These are phyloP conservation scores for Tripterygium wilfordii DNA, from an alignment of 177 flowering plant species.

Conservation along the genomic window DNA sequence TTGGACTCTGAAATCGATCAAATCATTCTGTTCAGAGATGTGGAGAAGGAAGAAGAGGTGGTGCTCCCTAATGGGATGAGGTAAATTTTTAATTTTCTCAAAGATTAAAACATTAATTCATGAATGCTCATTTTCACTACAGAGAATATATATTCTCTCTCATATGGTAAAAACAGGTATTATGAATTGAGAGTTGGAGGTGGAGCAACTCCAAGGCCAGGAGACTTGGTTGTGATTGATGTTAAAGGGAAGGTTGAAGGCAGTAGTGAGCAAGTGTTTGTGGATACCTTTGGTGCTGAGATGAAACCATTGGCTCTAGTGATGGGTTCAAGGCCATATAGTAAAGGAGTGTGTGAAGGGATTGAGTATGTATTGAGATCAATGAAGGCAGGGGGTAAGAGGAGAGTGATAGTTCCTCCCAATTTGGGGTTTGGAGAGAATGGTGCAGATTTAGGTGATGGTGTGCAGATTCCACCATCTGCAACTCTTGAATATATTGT, in stretches of 20 bases:
- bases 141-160: no score
- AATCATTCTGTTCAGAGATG: conserved; percentile 40
- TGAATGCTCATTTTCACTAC: not conserved
- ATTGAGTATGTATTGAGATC: conserved; percentile 62
- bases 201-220: conserved; percentile 62
- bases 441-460: conserved; percentile 75
- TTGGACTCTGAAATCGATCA: no score
- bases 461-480: conserved; percentile 62
- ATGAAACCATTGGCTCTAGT: conserved; percentile 75
- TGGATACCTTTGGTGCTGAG: conserved; percentile 58
- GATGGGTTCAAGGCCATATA: conserved; percentile 87
- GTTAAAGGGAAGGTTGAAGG: conserved; percentile 57
- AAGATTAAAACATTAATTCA: not conserved
- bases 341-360: conserved; percentile 90
- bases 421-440: conserved; percentile 70
- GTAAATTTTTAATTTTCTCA: conserved; percentile 18
- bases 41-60: conserved; percentile 67
- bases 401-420: conserved; percentile 72
- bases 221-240: conserved; percentile 79
- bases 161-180: conserved; percentile 66
- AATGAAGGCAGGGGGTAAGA: conserved; percentile 83
- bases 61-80: conserved; percentile 77
- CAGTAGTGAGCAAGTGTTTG: conserved; percentile 53
- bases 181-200: conserved; percentile 70
- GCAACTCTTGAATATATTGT: conserved; percentile 72